Base-by-base conservation (phyloP, 2,329 filamentous ascomycete species). In the Ceratocystis alfenasii region DNA sequence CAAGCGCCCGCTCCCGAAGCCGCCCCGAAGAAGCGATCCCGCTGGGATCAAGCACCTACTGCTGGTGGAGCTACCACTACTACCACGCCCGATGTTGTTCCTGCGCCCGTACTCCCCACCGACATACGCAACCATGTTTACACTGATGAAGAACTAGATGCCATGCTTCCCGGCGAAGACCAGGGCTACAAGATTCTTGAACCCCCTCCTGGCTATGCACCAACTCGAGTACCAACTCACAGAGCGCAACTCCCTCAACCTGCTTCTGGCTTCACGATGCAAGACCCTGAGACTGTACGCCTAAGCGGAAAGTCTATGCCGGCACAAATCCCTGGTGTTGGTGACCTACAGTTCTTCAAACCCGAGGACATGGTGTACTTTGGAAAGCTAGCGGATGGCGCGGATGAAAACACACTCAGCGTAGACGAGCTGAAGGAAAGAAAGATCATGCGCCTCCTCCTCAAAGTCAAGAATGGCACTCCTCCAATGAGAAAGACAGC, bases 391-490 rank as follows among this genome's bases (percentile, higher is more conserved):
- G 93, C 95, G 25, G 94, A 99, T 73, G 91, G 90, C 46, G 88
- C 88, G 30, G 91, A 97, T 71, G 94, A 99, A 77, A 95, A 93
- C 71, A 82, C 86, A 25, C 84, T 99, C 77, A 92, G 87, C 22
- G 91, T 99, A 8, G 94, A 99, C 62, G 93, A 99, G 72, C 78
- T 99, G 64, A 97, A 99, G 76, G 93, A 99, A 77, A 84, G 94
- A 69, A 99, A 99, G 78, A 99, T 99, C 73, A 97, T 99, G 94
- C 83, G 94, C 70, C 78, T 99, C 65, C 80, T 99, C 59, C 82
- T 99, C 66, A 99, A 99, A 78, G 93, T 99, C 80, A 99, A 99
- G 83, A 99, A 99, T 74, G 94, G 94, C 72, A 97, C 94, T 50
- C 94, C 94, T 30, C 93, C 94, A 0, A 97, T 97, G 94, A 83